Percentiles rank a stretch among this genome's conserved stretches.
Evolutionary conservation across 164 flowering plant species (phyloP).

Genomic region (Vitis cinerea): DNA sequence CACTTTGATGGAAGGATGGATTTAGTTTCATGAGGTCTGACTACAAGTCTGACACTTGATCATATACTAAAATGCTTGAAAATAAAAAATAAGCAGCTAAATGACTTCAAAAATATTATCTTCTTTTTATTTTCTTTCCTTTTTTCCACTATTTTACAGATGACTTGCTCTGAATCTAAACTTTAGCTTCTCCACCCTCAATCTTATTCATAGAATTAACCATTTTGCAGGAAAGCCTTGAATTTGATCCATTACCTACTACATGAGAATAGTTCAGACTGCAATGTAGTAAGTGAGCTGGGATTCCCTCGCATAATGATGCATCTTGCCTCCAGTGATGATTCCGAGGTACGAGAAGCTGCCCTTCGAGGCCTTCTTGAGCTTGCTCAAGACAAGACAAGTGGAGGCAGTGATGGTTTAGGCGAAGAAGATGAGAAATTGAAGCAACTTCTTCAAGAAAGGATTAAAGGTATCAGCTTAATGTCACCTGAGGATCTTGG

Average conservation of each 20-base stretch:
- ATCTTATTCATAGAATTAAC: neutral
- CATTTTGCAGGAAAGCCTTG: constrained; percentile 79
- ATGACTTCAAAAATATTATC: too few relatives aligned
- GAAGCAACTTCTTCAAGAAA: constrained; percentile 67
- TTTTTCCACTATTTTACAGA: neutral
- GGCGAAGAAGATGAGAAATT: constrained; percentile 55
- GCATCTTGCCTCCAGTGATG: constrained; percentile 85
- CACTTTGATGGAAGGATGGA: too few relatives aligned
- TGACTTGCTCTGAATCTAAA: neutral
- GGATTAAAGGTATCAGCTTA: constrained; percentile 62
- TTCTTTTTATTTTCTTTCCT: neutral
- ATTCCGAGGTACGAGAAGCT: constrained; percentile 83
- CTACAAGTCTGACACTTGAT: too few relatives aligned
- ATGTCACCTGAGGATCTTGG: constrained; percentile 81
- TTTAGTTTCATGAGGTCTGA: too few relatives aligned
- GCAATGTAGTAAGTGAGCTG: constrained; percentile 51
- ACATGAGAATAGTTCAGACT: constrained; percentile 69
- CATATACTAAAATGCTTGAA: too few relatives aligned
- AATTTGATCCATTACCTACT: constrained; percentile 82
- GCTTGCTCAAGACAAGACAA: constrained; percentile 46
- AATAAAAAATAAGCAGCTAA: too few relatives aligned
- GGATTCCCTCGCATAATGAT: constrained; percentile 83
- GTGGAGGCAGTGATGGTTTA: constrained; percentile 14
- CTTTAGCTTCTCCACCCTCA: neutral
- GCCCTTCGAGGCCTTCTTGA: constrained; percentile 82